Conservation (phyloP, 2,329 filamentous ascomycete species). For the Claviceps sp. region DNA sequence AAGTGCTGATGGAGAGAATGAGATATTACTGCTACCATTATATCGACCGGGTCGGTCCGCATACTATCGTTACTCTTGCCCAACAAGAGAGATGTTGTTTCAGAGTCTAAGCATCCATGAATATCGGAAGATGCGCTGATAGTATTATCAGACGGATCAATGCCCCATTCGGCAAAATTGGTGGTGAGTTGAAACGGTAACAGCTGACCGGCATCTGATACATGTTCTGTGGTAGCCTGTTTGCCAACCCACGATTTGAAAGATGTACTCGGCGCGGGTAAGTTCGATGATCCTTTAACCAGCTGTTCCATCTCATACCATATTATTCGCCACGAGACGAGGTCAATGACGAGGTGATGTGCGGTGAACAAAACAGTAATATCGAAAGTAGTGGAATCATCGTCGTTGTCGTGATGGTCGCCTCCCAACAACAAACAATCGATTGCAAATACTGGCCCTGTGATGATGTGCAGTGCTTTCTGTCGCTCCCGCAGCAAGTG, state of each 20-base stretch:
- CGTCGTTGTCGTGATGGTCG: neutral
- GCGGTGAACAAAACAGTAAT: conserved; percentile 4
- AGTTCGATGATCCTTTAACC: conserved; percentile 3
- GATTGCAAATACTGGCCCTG: neutral
- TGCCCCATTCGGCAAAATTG: conserved; percentile 10
- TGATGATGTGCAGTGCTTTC: neutral
- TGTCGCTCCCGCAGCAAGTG: neutral
- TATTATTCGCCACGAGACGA: conserved; percentile 34
- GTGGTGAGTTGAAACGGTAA: conserved; percentile 7
- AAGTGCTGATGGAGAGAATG: conserved; percentile 23
- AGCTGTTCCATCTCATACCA: conserved; percentile 8
- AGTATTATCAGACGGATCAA: conserved; percentile 3
- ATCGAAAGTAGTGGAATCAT: neutral
- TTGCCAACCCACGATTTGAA: conserved; percentile 24
- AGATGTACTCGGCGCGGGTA: conserved; percentile 6
- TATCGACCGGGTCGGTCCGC: conserved; percentile 23
- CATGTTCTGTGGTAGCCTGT: conserved; percentile 17
- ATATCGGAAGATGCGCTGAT: conserved; percentile 1
- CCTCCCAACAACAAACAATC: neutral
- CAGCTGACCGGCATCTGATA: neutral
- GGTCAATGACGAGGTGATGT: conserved; percentile 21
- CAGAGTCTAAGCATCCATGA: neutral
- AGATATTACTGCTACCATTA: conserved; percentile 22
- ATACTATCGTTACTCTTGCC: conserved; percentile 16
- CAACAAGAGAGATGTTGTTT: conserved; percentile 7